A percentile compares a stretch with the other conserved stretches of the same genome.
Conservation (phyloP, 352 stramenopile species). For the Globisporangium heterothallicum region DNA sequence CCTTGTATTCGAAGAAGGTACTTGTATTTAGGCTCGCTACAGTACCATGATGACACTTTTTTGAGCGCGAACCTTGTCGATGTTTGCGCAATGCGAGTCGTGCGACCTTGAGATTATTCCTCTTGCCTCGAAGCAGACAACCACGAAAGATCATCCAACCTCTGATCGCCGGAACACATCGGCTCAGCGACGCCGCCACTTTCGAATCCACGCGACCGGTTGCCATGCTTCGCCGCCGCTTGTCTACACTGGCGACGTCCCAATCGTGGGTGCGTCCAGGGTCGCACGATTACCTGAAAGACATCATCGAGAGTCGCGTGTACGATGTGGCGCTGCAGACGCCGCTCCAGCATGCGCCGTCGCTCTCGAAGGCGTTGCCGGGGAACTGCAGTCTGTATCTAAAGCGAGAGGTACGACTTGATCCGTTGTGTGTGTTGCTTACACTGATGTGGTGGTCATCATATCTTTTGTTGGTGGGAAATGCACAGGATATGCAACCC, state of each 20-base stretch:
- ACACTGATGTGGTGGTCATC: background rate
- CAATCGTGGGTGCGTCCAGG: slow-evolving; percentile 60
- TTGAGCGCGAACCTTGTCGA: too few species aligned
- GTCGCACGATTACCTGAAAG: slow-evolving; percentile 70
- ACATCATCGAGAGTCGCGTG: slow-evolving; percentile 76
- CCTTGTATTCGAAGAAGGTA: background rate
- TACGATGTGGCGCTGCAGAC: slow-evolving; percentile 82
- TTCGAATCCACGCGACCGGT: background rate
- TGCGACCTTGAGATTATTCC: slow-evolving; percentile 5
- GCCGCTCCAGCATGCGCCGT: slow-evolving; percentile 51
- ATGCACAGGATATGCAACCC: slow-evolving; percentile 90
- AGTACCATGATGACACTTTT: too few species aligned
- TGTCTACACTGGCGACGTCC: slow-evolving; percentile 23
- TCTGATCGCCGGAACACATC: too few species aligned
- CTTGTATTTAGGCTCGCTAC: background rate
- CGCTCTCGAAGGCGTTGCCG: slow-evolving; percentile 48
- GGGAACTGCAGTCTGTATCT: slow-evolving; percentile 71
- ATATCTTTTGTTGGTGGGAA: background rate
- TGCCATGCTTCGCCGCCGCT: slow-evolving; percentile 34
- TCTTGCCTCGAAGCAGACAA: slow-evolving; percentile 5
- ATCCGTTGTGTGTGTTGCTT: background rate
- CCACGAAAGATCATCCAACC: too few species aligned
- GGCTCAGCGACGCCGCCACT: background rate
- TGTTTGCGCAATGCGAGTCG: slow-evolving; percentile 13
- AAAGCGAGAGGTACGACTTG: slow-evolving; percentile 86